These are phyloP conservation scores for Botrytis cinerea DNA, from an alignment of 2,329 filamentous ascomycete species.

Conservation along the genomic window DNA sequence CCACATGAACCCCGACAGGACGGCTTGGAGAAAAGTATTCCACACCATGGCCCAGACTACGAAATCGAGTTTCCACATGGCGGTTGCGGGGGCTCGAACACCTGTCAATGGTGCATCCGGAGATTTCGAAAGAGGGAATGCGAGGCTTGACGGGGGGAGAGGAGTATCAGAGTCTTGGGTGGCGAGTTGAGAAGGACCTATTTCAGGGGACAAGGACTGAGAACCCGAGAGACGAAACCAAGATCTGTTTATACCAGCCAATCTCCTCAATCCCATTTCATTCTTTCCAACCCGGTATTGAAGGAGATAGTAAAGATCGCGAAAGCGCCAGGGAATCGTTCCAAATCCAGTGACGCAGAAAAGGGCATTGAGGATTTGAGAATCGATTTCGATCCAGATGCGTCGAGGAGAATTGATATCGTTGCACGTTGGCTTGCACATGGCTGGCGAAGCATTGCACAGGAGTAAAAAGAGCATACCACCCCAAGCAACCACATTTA, in stretches of 20 bases:
- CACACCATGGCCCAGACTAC: conserved; percentile 76
- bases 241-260: conserved; percentile 72
- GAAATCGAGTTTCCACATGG: conserved; percentile 75
- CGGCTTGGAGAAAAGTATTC: conserved; percentile 77
- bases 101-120: conserved; percentile 72
- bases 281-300: conserved; percentile 60
- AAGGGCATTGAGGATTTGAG: conserved; percentile 78
- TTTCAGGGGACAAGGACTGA: conserved; percentile 53
- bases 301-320: conserved; percentile 74
- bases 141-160: conserved; percentile 46
- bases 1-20: conserved; percentile 82
- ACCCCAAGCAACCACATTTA: conserved; percentile 86
- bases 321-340: conserved; percentile 79
- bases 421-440: conserved; percentile 71
- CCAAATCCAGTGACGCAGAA: conserved; percentile 89
- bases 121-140: conserved; percentile 63
- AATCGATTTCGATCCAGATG: conserved; percentile 83
- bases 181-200: conserved; percentile 56
- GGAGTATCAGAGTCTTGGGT: conserved; percentile 44
- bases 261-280: conserved; percentile 59
- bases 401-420: conserved; percentile 74
- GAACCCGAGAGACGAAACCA: conserved; percentile 77
- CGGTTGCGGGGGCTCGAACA: conserved; percentile 65
- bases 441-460: conserved; percentile 70
- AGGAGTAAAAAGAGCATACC: conserved; percentile 88